These are phyloP conservation scores for Colletotrichum spinosum DNA, from an alignment of 2,329 filamentous ascomycete genomes.

Conservation along the genomic window DNA sequence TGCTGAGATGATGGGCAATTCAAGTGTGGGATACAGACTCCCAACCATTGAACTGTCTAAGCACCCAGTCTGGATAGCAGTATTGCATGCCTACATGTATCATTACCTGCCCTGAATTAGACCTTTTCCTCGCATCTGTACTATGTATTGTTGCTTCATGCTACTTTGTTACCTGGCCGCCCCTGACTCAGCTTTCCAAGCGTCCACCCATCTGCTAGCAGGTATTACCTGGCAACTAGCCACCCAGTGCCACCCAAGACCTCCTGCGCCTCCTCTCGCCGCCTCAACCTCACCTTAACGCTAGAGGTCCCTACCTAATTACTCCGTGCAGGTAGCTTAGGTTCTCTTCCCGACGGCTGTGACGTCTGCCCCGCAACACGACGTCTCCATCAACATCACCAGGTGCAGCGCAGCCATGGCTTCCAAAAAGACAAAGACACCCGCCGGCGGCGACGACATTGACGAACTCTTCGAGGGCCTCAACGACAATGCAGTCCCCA, in stretches of 20 bases:
- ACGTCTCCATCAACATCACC: conserved; percentile 21
- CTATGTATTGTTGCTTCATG: conserved; percentile 9
- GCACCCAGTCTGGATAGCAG: too few species aligned
- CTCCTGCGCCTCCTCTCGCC: neutral
- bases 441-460: conserved; percentile 70
- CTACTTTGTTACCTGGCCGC: conserved; percentile 1
- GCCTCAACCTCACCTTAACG: neutral
- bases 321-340: too few species aligned
- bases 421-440: conserved; percentile 68
- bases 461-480: conserved; percentile 75
- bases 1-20: too few species aligned
- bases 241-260: neutral
- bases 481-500: conserved; percentile 59
- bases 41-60: too few species aligned
- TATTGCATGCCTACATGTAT: too few species aligned
- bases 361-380: conserved; percentile 31
- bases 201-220: conserved; percentile 7
- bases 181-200: conserved; percentile 33
- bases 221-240: neutral
- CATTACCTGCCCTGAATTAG: neutral
- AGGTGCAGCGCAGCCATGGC: conserved; percentile 58
- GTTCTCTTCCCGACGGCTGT: neutral
- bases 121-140: neutral
- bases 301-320: too few species aligned
- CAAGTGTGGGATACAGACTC: too few species aligned